Evolutionary conservation across 2,329 filamentous ascomycete species (phyloP).

Genomic region (Xylariaceae sp.): DNA sequence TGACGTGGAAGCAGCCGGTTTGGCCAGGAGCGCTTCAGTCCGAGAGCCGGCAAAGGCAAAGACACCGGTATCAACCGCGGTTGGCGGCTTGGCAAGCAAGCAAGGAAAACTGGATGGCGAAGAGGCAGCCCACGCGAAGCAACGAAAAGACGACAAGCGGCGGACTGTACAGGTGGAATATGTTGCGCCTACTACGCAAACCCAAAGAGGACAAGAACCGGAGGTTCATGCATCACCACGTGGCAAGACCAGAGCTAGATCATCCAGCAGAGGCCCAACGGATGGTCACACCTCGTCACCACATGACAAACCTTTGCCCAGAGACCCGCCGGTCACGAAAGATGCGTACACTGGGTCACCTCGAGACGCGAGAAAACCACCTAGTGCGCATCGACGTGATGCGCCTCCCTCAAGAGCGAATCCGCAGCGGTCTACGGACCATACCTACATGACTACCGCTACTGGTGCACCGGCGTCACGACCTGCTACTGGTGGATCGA

Average conservation of each 20-base stretch:
- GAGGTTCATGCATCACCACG: constrained; percentile 28
- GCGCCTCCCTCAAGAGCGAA: constrained; percentile 46
- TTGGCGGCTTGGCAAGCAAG: constrained; percentile 68
- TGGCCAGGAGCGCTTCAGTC: constrained; percentile 88
- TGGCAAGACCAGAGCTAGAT: constrained; percentile 48
- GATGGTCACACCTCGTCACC: constrained; percentile 38
- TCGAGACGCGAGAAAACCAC: constrained; percentile 39
- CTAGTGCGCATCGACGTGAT: constrained; percentile 48
- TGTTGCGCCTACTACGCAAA: constrained; percentile 85
- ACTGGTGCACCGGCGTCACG: constrained; percentile 48
- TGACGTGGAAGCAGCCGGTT: constrained; percentile 57
- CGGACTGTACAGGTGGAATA: constrained; percentile 97
- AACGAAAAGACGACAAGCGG: constrained; percentile 83
- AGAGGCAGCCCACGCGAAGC: constrained; percentile 53
- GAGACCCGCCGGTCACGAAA: constrained; percentile 50
- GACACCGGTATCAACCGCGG: constrained; percentile 40
- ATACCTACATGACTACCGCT: constrained; percentile 49
- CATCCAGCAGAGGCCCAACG: constrained; percentile 53
- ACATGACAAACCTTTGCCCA: constrained; percentile 58
- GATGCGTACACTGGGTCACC: constrained; percentile 40
- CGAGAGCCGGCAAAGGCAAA: constrained; percentile 78
- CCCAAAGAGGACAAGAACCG: constrained; percentile 62
- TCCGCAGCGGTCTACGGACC: constrained; percentile 53
- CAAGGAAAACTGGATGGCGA: constrained; percentile 72
- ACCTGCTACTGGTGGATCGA: constrained; percentile 79